Base-by-base conservation (phyloP, 768 basidiomycete genomes). In the Lentinula edodes region DNA sequence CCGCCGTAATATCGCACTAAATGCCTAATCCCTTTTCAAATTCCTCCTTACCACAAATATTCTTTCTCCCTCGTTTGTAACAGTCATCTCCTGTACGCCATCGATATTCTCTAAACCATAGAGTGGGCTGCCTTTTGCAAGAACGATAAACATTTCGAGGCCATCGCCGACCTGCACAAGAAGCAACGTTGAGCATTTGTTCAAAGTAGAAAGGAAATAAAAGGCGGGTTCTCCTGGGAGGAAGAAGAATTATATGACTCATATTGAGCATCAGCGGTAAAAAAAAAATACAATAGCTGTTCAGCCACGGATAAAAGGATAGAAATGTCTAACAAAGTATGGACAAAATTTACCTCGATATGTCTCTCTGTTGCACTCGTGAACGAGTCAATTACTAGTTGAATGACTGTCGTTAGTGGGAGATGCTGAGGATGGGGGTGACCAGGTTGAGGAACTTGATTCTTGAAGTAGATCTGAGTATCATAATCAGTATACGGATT, bases 311-410 rank as follows among this genome's bases (percentile, higher is more conserved):
- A 3, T 28, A 28, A 3, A 28, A 28, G 28, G 28, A 28, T 3
- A 28, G 3, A 28, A 28, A 28, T 28, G 28, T 28, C 28, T 2
- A 4, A 28, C 28, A 28, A 45, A 5, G 51, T n/a, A 12, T 54
- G 60, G 56, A 18, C 7, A 28, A 45, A 38, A 68, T 80, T 63
- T 63, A 91, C 91, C 85, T 98, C 95, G 71, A 98, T 98, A 75
- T 98, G 96, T 65, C 97, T 87, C 77, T 99, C 97, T 13, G 97
- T 98, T 32, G 97, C 97, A 66, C 92, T 86, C 32, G 95, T 96
- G 75, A 98, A 99, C 8, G 93, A 92, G 77, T 99, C 96, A 63
- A 93, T 90, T 67, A 98, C 93, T 71, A 99, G 84, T 35, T 84
- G 78, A 58, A 97, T 77, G 7, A 98, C 94, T 10, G 86, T 86